Conservation (phyloP, 2,329 filamentous ascomycete species). For the Paecilomyces dactylethromorphus region DNA sequence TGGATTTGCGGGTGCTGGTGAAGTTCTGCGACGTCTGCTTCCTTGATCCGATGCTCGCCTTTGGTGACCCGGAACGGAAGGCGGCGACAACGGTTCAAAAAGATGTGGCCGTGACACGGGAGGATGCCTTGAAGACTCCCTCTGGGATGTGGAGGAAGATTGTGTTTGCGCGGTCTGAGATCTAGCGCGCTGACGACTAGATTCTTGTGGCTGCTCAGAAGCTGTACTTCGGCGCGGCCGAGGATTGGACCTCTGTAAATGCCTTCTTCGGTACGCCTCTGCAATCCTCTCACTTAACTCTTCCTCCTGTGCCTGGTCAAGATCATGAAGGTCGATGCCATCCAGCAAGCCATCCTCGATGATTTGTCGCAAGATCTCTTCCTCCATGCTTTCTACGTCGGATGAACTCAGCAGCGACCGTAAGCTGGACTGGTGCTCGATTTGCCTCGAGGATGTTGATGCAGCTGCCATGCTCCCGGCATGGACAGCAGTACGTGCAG, state of each 20-base stretch:
- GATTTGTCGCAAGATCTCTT: constrained; percentile 84
- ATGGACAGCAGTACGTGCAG: constrained; percentile 9
- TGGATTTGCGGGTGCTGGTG: constrained; percentile 24
- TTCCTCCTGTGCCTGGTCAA: constrained; percentile 78
- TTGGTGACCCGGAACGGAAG: constrained; percentile 20
- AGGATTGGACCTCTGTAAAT: constrained; percentile 42
- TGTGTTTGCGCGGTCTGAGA: constrained; percentile 25
- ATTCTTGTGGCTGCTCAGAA: constrained; percentile 23
- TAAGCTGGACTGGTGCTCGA: constrained; percentile 87
- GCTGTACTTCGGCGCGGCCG: constrained; percentile 28
- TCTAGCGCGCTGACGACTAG: constrained; percentile 19
- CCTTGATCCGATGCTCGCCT: constrained; percentile 31
- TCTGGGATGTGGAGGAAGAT: constrained; percentile 10
- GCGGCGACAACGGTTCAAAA: constrained; percentile 21
- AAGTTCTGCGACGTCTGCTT: constrained; percentile 22
- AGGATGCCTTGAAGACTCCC: constrained; percentile 16
- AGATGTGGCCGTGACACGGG: constrained; percentile 27
- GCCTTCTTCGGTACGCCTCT: constrained; percentile 74
- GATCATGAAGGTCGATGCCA: constrained; percentile 80
- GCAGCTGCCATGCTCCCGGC: constrained; percentile 20
- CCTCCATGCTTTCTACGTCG: constrained; percentile 70
- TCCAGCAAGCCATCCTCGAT: constrained; percentile 81
- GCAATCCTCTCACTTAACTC: constrained; percentile 87
- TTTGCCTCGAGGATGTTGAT: constrained; percentile 45
- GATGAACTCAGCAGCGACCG: constrained; percentile 76